Evolutionary conservation across 2,329 filamentous ascomycete genomes (phyloP).

Genomic region (Hymenoscyphus scutula): DNA sequence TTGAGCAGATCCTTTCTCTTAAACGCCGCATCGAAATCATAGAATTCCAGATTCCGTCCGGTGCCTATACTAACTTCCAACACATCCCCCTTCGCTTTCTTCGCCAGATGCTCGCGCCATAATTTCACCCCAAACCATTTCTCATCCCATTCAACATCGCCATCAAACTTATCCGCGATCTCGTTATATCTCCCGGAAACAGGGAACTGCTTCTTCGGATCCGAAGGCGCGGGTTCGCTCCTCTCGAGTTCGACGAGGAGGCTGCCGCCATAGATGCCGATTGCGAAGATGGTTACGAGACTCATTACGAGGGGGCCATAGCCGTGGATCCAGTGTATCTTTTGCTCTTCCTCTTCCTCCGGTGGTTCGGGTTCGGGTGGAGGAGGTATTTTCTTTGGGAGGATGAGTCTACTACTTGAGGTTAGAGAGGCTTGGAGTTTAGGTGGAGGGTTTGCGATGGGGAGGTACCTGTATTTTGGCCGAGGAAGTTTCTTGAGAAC

Average conservation of each 20-base stretch:
- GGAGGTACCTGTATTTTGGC: background rate
- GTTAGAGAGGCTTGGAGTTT: background rate
- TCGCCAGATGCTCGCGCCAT: conserved; percentile 49
- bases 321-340: background rate
- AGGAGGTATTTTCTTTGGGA: background rate
- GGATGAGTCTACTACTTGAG: background rate
- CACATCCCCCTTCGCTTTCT: conserved; percentile 52
- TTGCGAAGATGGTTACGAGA: background rate
- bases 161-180: conserved; percentile 55
- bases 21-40: conserved; percentile 49
- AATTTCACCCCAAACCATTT: conserved; percentile 53
- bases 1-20: background rate
- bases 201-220: conserved; percentile 27
- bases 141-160: conserved; percentile 56
- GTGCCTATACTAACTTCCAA: conserved; percentile 63
- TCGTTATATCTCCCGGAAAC: conserved; percentile 35
- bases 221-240: conserved; percentile 27
- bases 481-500: background rate
- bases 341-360: background rate
- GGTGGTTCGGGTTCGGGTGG: background rate
- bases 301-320: background rate
- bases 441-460: background rate
- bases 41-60: conserved; percentile 59
- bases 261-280: background rate
- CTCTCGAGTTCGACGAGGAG: background rate